These are phyloP conservation scores for Syncephalastrum sp. DNA, from an alignment of 371 early-diverging fungal genomes.

Conservation along the genomic window DNA sequence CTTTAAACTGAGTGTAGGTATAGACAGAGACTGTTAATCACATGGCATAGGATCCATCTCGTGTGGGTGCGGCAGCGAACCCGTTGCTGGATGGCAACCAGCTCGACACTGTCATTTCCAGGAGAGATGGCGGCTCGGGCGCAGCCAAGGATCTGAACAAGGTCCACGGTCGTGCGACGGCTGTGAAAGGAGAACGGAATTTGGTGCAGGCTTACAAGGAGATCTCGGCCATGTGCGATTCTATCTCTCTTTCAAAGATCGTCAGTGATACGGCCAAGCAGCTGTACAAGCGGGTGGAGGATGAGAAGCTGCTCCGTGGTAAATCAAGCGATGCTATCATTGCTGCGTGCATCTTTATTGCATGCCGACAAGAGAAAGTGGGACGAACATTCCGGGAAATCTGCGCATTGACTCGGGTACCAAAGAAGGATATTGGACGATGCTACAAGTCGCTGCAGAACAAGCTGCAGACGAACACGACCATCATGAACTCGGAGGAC, in stretches of 20 bases:
- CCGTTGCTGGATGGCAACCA: slow-evolving; percentile 86
- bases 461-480: slow-evolving; percentile 64
- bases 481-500: slow-evolving; percentile 73
- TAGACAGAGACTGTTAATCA: no score
- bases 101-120: slow-evolving; percentile 89
- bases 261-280: slow-evolving; percentile 95
- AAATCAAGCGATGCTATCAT: slow-evolving; percentile 92
- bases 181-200: slow-evolving; percentile 75
- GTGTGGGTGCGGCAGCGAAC: slow-evolving; percentile 97
- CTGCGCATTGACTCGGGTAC: slow-evolving; percentile 90
- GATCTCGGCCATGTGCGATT: slow-evolving; percentile 91
- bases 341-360: slow-evolving; percentile 98
- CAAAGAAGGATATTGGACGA: slow-evolving; percentile 89
- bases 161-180: slow-evolving; percentile 72
- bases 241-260: slow-evolving; percentile 82
- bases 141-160: slow-evolving; percentile 73
- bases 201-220: slow-evolving; percentile 91
- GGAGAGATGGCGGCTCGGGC: slow-evolving; percentile 81
- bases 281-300: slow-evolving; percentile 87
- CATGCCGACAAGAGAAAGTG: slow-evolving; percentile 91
- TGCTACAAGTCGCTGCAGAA: slow-evolving; percentile 78
- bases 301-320: slow-evolving; percentile 87
- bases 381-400: slow-evolving; percentile 99
- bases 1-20: background rate
- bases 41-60: slow-evolving; percentile 84